phyloP scores from a whole-genome alignment of 495 filamentous ascomycete genomes.

The Neurospora sp. region DNA sequence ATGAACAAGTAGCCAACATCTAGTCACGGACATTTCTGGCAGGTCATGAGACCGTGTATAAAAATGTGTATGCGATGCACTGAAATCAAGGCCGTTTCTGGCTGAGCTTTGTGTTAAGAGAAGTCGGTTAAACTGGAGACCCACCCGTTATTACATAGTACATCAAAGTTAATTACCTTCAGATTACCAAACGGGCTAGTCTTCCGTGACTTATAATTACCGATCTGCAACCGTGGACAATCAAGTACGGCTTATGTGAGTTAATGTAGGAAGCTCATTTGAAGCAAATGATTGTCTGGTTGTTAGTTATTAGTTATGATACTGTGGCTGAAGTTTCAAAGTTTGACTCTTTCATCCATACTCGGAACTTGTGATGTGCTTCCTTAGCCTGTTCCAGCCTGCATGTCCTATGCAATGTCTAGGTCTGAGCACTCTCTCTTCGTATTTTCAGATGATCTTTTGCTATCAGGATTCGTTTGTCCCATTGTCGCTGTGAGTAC shows the following conservation, averaged over 20 bases:
- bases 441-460: background rate
- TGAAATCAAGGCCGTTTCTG: background rate
- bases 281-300: background rate
- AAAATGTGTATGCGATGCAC: background rate
- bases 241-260: background rate
- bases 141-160: constrained; percentile 17
- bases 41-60: background rate
- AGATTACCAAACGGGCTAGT: constrained; percentile 16
- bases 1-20: background rate
- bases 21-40: background rate
- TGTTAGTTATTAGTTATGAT: background rate
- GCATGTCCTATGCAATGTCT: background rate
- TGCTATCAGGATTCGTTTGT: background rate
- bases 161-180: constrained; percentile 16
- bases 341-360: background rate
- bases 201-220: constrained; percentile 19
- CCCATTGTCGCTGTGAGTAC: background rate
- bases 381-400: background rate
- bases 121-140: constrained; percentile 17
- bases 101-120: background rate
- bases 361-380: background rate
- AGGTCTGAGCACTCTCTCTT: background rate
- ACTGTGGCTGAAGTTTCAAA: background rate
- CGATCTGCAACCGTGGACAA: background rate
- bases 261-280: background rate